Evolutionary conservation across 139 green algal genomes (phyloP), one percentile per base, ranked within the genome.

Genomic region (Chlorella sp.): DNA sequence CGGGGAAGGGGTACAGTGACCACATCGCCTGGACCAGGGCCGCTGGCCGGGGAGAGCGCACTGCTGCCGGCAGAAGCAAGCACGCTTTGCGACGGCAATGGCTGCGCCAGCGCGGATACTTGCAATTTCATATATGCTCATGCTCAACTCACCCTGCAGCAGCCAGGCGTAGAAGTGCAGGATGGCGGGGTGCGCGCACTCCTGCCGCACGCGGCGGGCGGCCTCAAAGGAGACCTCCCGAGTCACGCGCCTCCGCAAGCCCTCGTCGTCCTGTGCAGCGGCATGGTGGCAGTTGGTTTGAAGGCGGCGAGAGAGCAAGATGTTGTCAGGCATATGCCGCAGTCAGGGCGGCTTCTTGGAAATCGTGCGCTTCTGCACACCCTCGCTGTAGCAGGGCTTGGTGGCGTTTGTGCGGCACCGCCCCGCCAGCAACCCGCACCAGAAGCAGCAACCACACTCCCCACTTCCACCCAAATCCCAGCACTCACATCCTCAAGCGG

Each of bases 91-190:
- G n/a, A n/a, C n/a, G n/a, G n/a, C n/a, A n/a, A n/a, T n/a, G n/a
- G n/a, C n/a, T n/a, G n/a, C n/a, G n/a, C n/a, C n/a, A n/a, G n/a
- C n/a, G n/a, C n/a, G n/a, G n/a, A n/a, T n/a, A n/a, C n/a, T n/a
- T n/a, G n/a, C n/a, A n/a, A n/a, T n/a, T n/a, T n/a, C n/a, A n/a
- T n/a, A n/a, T n/a, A n/a, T n/a, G n/a, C n/a, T n/a, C n/a, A n/a
- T n/a, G n/a, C n/a, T n/a, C n/a, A n/a, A n/a, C 65, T 19, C 20
- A 43, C 79, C 32, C 60, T 76, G 85, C 65, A 95, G 87, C 73
- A 95, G 86, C 92, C 92, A 95, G 48, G 58, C 78, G 56, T 94
- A 93, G 58, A 96, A 95, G 76, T 96, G 90, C 30, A 96, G 13
- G 40, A 84, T 54, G 38, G 62, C 78, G 16, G 78, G 78, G 41